phyloP scores from a whole-genome alignment of 2,329 filamentous ascomycete species.

The Plenodomus biglobosus region DNA sequence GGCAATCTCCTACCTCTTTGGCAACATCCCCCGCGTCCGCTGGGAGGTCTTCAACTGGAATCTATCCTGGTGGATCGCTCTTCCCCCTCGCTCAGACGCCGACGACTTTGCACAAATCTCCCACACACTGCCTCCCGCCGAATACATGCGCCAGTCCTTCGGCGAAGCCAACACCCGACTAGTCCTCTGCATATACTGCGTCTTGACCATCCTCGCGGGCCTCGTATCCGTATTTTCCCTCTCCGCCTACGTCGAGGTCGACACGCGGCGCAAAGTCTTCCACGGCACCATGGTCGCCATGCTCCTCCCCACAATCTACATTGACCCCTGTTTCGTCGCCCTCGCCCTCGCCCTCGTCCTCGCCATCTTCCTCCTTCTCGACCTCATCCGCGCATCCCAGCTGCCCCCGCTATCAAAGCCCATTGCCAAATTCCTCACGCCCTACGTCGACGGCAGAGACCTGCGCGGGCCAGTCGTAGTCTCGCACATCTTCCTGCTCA shows the following conservation, averaged over 20 bases:
- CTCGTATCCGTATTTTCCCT: slow-evolving; percentile 74
- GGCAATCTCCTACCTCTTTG: slow-evolving; percentile 87
- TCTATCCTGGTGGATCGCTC: slow-evolving; percentile 72
- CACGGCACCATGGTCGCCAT: slow-evolving; percentile 98
- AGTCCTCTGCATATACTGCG: slow-evolving; percentile 72
- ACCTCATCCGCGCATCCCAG: slow-evolving; percentile 86
- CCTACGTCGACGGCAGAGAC: slow-evolving; percentile 92
- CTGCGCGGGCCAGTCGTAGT: slow-evolving; percentile 92
- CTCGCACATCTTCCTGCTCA: slow-evolving; percentile 91
- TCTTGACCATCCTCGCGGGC: slow-evolving; percentile 67
- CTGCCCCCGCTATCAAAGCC: slow-evolving; percentile 86
- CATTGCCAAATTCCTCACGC: slow-evolving; percentile 82
- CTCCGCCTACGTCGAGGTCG: slow-evolving; percentile 80
- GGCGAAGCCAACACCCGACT: slow-evolving; percentile 83
- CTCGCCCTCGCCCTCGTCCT: slow-evolving; percentile 79
- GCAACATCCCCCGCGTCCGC: slow-evolving; percentile 71
- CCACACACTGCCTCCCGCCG: slow-evolving; percentile 47
- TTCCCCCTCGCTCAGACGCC: slow-evolving; percentile 56
- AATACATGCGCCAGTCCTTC: slow-evolving; percentile 67
- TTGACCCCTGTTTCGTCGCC: slow-evolving; percentile 82
- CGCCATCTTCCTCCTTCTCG: slow-evolving; percentile 82
- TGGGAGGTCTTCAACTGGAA: slow-evolving; percentile 69
- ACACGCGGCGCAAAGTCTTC: slow-evolving; percentile 94
- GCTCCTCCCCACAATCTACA: slow-evolving; percentile 81
- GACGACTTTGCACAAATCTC: slow-evolving; percentile 14